These are phyloP conservation scores for Solanum medicagineum DNA, from an alignment of 257 asterid species.

Conservation along the genomic window DNA sequence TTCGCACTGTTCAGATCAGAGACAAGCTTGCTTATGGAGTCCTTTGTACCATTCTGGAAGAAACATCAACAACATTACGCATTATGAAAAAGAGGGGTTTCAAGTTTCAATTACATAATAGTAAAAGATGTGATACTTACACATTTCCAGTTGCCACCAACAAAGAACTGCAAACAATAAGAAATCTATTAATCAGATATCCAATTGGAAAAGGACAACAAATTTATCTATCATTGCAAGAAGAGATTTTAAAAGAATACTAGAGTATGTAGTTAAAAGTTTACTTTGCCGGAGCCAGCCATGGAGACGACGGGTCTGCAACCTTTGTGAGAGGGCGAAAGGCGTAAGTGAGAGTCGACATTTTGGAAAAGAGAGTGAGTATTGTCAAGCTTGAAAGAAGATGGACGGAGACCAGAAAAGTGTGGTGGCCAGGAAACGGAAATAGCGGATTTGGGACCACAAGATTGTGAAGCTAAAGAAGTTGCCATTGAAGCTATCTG, in stretches of 20 bases:
- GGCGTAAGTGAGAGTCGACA: slow-evolving; percentile 44
- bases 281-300: slow-evolving; percentile 95
- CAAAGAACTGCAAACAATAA: slow-evolving; percentile 80
- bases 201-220: not conserved
- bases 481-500: slow-evolving; percentile 2
- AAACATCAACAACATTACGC: not conserved
- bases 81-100: not conserved
- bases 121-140: slow-evolving; percentile 44
- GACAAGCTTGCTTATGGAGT: slow-evolving; percentile 72
- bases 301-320: slow-evolving; percentile 64
- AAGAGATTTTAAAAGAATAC: no score
- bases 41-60: slow-evolving; percentile 74
- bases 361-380: slow-evolving; percentile 39
- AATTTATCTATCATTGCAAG: no score
- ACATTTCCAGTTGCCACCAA: slow-evolving; percentile 99
- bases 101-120: not conserved
- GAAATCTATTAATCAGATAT: not conserved
- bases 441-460: not conserved
- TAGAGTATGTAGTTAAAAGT: not conserved
- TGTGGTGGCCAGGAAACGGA: slow-evolving; percentile 13
- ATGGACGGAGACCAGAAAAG: slow-evolving; percentile 58
- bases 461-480: slow-evolving; percentile 22
- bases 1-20: slow-evolving; percentile 68
- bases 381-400: slow-evolving; percentile 23
- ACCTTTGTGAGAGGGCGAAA: slow-evolving; percentile 28